Base-by-base conservation (phyloP, 164 flowering plant species). In the Protea cynaroides region DNA sequence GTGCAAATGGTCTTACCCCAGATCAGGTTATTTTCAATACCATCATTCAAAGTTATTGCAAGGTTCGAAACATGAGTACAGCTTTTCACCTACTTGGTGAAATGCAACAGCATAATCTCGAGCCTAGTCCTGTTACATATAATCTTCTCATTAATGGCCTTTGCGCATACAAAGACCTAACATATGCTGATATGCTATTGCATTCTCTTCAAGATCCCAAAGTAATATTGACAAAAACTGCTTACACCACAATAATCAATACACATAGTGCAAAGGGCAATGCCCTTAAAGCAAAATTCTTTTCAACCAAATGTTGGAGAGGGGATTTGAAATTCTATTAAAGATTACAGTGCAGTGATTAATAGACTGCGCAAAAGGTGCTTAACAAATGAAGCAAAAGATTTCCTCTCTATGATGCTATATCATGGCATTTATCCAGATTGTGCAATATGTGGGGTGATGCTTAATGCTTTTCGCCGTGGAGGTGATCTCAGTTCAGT, bases 221-320 rank as follows among this genome's bases (percentile, higher is more conserved):
- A 51, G 58, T 82, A 24, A 61, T 3, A 64, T 72, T 86, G 71
- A 68, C 80, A 46, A 87, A 87, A 72, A 62, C 64, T 72, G 85
- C 89, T 49, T 92, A 83, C 64, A 80, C 74, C 5, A 81, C 85
- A 38, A 52, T 92, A 25, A 83, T 87, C 56, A 86, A 86, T 69
- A 92, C 90, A 65, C 84, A 87, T 69, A 83, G 89, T 76, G 87
- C 60, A 40, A 91, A 86, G 78, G 96, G 94, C 25, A 78, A 81
- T 78, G 73, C 70, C 22, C 21, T 23, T 8, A 83, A 63, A 55
- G 85, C 87, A 24, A 23, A 72, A 43, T 18, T 1, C 71, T 81
- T 40, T 87, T 92, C 73, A 64, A 66, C 65, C 71, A 78, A 69
- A 83, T 89, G 92, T 59, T 70, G 62, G 78, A 76, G 57, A 74